Base-by-base conservation (phyloP, 2,329 filamentous ascomycete species). In the Metarhizium humberi region DNA sequence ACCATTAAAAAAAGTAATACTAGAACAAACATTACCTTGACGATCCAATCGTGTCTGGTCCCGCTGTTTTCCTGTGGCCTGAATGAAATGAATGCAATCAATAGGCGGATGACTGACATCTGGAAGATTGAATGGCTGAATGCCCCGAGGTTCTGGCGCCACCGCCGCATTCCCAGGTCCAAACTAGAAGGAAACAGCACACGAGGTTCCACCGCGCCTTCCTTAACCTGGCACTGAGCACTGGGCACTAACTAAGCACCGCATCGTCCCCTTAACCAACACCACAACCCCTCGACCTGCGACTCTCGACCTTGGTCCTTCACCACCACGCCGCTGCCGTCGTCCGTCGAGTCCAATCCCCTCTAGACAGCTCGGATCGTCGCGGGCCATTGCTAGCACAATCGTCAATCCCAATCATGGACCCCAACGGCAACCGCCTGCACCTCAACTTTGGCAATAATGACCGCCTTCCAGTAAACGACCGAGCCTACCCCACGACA, bases 401-500 rank as follows among this genome's bases (percentile, higher is more conserved):
- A 30, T 25, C n/a, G 13, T 2, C 42, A 43, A 50, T 43, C 49
- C 10, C 45, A 11, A 48, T 16, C 20, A 81, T 82, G 78, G 77
- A 78, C 64, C 69, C 72, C 63, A 75, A 76, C 71, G 84, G 84
- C 66, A 81, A 82, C 61, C 79, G 81, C 56, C 78, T 87, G 55
- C 79, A 81, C 67, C 78, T 88, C 67, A 87, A 87, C 71, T 82
- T 85, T 63, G 79, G 77, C 67, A 85, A 80, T 71, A 84, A 82
- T 71, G 81, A 85, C 63, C 82, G 84, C 65, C 79, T 84, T 58
- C 72, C 81, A 55, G 65, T 71, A 65, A 79, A 78, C 69, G 86
- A 87, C 69, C 80, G 86, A 68, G 78, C 84, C 62, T 91, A 89
- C 78, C 88, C 87, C 63, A 91, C 92, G 53, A 96, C 92, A 10